Conservation (phyloP, 2,329 filamentous ascomycete species). For the Epichloe hybrida region DNA sequence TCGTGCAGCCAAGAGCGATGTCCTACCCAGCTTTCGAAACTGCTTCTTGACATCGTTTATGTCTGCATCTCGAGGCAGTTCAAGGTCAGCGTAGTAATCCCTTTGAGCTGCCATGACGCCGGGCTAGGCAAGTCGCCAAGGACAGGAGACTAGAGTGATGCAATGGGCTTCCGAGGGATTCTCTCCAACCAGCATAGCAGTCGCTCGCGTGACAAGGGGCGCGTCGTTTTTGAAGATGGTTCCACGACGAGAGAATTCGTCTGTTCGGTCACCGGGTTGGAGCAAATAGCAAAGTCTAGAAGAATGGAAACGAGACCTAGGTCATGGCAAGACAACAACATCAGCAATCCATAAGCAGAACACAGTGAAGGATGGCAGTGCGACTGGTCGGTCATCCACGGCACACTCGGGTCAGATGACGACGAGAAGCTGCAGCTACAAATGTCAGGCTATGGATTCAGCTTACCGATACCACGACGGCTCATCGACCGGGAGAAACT, state of each 20-base stretch:
- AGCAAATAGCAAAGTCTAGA: background rate
- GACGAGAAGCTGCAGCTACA: background rate
- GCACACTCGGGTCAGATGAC: background rate
- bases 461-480: background rate
- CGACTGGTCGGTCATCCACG: background rate
- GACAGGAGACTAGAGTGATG: background rate
- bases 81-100: conserved; percentile 80
- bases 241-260: background rate
- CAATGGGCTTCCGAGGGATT: background rate
- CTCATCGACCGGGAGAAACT: too few relatives aligned
- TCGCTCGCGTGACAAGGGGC: background rate
- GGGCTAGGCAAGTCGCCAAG: background rate
- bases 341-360: background rate
- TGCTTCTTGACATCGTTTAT: conserved; percentile 71
- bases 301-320: background rate
- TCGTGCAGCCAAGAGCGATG: background rate
- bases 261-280: background rate
- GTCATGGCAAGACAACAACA: background rate
- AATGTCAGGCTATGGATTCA: background rate
- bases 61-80: conserved; percentile 53
- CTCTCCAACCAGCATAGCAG: conserved; percentile 9
- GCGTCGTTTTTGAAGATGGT: background rate
- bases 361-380: background rate
- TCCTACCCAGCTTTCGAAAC: conserved; percentile 66
- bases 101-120: conserved; percentile 31